Evolutionary conservation across 768 basidiomycete genomes (phyloP), one percentile per base, ranked within the genome.

Genomic region (Obba rivulosa): DNA sequence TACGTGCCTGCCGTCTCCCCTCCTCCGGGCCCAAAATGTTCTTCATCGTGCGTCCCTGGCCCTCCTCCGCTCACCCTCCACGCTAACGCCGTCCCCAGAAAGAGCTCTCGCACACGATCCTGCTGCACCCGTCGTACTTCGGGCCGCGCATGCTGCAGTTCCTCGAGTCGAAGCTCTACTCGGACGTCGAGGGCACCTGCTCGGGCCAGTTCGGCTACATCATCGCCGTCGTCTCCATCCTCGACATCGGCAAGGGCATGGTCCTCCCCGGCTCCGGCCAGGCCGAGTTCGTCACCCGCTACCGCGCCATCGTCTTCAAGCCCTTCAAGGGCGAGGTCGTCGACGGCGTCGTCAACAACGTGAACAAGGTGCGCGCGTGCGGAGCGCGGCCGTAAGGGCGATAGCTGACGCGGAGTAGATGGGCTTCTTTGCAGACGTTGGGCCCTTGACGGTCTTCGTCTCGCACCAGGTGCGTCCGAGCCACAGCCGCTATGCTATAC

Each of bases 251-350:
- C 28, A 87, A 90, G 67, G 94, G 93, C 8, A 89, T 92, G 78
- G 87, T 97, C 13, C 71, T 95, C 40, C 81, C 86, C 47, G 91
- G 92, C 8, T 92, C 85, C 28, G 95, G 93, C 1, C 92, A 95
- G 68, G 96, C 96, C 4, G 92, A 97, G 69, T 99, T 99, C 66
- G 78, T 91, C 54, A 92, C 92, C 18, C 76, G 87, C 46, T 99
- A 98, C 69, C 83, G 87, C 22, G 96, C 96, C 5, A 92, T 99
- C 55, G 95, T 99, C 17, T 97, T 96, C 79, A 94, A 97, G 68
- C 96, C 96, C n/a, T 98, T 98, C 78, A 96, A 97, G 67, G 94
- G 93, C 9, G 95, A 99, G 64, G 95, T 97, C 3, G 89, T 99
- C 16, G 96, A 99, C 64, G 95, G 92, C 0, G 85, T 93, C 3